Base-by-base conservation (phyloP, 2,329 filamentous ascomycete genomes). In the Fusarium nanum region DNA sequence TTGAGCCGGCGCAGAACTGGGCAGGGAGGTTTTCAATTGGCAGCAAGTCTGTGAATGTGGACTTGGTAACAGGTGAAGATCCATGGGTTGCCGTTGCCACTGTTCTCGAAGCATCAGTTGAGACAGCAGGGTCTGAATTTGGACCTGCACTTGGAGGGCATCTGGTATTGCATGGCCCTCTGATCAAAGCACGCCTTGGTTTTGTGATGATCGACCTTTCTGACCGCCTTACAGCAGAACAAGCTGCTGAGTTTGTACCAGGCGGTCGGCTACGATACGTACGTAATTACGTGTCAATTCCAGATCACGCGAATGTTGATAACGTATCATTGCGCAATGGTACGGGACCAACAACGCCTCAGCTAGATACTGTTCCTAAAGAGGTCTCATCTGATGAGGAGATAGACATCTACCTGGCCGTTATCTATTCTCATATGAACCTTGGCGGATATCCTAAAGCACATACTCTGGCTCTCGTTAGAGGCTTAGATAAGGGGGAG, bases 161-260 rank as follows among this genome's bases (percentile, higher is more conserved):
- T 6, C 42, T 70, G 13, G 37, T 65, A n/a, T 28, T 70, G 3
- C 68, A 57, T 14, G 68, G 68, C 2, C 68, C 68, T 10, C 49
- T 70, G 12, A 61, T 71, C 30, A 67, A 70, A 40, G 62, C 54
- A 16, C 57, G 67, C 8, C 67, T 70, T 40, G 50, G 50, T 8
- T 20, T 68, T n/a, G 27, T 52, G 12, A 48, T 59, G 37, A 44
- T 64, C 48, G 67, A 70, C 16, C 57, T 70, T 14, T 54, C 67
- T 2, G 54, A 28, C 23, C 57, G 37, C 5, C 60, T 70, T 18
- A 70, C 67, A 7, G 44, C 46, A 27, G 46, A 67, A 16, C 67
- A 70, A 32, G 67, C 67, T 45, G 59, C 59, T 40, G 62, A 70
- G 45, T 70, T 70, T 46, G 49, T 70, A 14, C 63, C 67, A 50